Conservation (phyloP, 1,284 basidiomycete species). For the Cystobasidium sp. region DNA sequence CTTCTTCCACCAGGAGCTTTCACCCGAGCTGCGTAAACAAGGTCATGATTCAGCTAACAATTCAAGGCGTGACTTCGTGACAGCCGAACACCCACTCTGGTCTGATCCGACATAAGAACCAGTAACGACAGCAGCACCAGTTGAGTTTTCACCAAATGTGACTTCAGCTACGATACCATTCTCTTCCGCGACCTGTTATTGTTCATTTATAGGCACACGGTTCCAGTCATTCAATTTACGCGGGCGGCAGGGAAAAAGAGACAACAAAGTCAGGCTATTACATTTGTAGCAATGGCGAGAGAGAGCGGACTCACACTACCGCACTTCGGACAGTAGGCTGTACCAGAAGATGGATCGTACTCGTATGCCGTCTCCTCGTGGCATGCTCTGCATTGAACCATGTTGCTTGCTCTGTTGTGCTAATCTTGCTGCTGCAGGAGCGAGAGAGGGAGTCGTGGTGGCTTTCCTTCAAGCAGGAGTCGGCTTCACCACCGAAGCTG, state of each 20-base stretch:
- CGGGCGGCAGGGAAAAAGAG: background rate
- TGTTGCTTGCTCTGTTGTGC: background rate
- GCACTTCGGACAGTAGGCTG: constrained; percentile 80
- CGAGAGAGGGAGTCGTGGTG: background rate
- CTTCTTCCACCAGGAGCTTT: constrained; percentile 78
- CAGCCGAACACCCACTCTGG: constrained; percentile 74
- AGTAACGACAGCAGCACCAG: constrained; percentile 92
- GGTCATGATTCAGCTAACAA: background rate
- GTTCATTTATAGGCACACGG: background rate
- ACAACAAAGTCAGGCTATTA: background rate
- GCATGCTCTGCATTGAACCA: constrained; percentile 36
- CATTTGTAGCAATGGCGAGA: background rate
- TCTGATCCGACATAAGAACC: constrained; percentile 92
- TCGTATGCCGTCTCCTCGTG: constrained; percentile 20
- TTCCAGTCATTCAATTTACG: background rate
- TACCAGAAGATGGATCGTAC: constrained; percentile 63
- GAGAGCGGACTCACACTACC: constrained; percentile 62
- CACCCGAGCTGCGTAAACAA: constrained; percentile 66
- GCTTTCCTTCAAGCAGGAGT: background rate
- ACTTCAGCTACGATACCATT: constrained; percentile 92
- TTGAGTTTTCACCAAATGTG: constrained; percentile 88
- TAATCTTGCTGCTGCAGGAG: background rate
- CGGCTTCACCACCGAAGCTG: background rate
- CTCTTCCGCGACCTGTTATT: constrained; percentile 75
- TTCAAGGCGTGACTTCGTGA: background rate